Base-by-base conservation (phyloP, 768 basidiomycete genomes). In the Boletus vinaceobasis region DNA sequence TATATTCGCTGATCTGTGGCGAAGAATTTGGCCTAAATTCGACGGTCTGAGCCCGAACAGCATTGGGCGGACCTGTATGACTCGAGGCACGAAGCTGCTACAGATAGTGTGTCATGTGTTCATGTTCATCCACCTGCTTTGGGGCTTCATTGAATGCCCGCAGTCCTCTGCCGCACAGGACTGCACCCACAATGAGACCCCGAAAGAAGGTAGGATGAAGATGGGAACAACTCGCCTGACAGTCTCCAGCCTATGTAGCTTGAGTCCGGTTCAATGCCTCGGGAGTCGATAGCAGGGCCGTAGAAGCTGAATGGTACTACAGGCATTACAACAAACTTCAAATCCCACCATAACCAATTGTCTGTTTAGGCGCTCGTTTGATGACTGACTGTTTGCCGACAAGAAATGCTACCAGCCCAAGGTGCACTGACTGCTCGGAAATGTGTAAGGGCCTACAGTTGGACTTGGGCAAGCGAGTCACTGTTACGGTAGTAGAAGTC, bases 51-150 rank as follows among this genome's bases (percentile, higher is more conserved):
- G 43, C 51, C 55, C 29, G 42, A 61, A 53, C 1, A 11, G 13
- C 60, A 62, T 55, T 53, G 60, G 51, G 53, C 42, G 55, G 36
- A 44, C 55, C 60, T 40, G n/a, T 3, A 21, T 19, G 37, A 29
- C 23, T 32, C 36, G 4, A 23, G 43, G 21, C 38, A 11, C 8
- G 35, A 27, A 40, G 35, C 35, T 19, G 10, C 15, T 14, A 35
- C 47, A n/a, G 43, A 48, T 35, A 48, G 13, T n/a, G 7, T 21
- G 13, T 17, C 45, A 15, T 21, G n/a, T 31, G 13, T 6, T 15
- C 15, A 17, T 5, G 14, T n/a, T n/a, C n/a, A n/a, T n/a, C 9
- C 14, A 23, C 4, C 23, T 23, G 23, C 23, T 23, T 23, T 27
- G 23, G 14, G 13, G 14, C 35, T 21, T 8, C 37, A 38, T 19